Evolutionary conservation across 2,329 filamentous ascomycete genomes (phyloP).

Genomic region (Ceratocystis cubensis): DNA sequence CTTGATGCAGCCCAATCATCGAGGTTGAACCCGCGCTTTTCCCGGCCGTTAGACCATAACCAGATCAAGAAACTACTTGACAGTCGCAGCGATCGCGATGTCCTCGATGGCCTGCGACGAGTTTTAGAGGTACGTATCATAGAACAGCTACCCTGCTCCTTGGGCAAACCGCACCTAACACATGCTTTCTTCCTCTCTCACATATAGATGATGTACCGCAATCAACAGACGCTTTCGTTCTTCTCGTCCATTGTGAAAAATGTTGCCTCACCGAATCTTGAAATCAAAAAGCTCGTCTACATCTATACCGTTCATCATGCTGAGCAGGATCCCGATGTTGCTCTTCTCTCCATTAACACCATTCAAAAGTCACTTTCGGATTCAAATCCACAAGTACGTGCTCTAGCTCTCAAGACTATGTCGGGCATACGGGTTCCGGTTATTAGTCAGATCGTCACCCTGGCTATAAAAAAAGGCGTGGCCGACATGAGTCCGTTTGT

Average conservation of each 20-base stretch:
- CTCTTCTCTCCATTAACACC: conserved; percentile 92
- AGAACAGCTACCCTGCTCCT: conserved; percentile 15
- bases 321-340: conserved; percentile 88
- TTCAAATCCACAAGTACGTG: conserved; percentile 76
- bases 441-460: conserved; percentile 91
- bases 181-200: not conserved
- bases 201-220: conserved; percentile 80
- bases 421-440: conserved; percentile 93
- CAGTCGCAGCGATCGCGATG: conserved; percentile 82
- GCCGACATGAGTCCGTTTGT: conserved; percentile 93
- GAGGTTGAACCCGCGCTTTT: conserved; percentile 48
- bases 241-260: conserved; percentile 99
- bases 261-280: conserved; percentile 81
- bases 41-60: conserved; percentile 56
- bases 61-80: conserved; percentile 93
- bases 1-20: conserved; percentile 92
- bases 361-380: conserved; percentile 97
- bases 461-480: conserved; percentile 87
- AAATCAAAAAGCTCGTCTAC: conserved; percentile 97
- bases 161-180: not conserved
- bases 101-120: conserved; percentile 78
- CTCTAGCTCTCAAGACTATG: conserved; percentile 91
- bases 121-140: conserved; percentile 61
- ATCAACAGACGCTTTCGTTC: conserved; percentile 76
- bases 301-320: conserved; percentile 96